Base-by-base conservation (phyloP, 768 basidiomycete species). In the Russula emetica region DNA sequence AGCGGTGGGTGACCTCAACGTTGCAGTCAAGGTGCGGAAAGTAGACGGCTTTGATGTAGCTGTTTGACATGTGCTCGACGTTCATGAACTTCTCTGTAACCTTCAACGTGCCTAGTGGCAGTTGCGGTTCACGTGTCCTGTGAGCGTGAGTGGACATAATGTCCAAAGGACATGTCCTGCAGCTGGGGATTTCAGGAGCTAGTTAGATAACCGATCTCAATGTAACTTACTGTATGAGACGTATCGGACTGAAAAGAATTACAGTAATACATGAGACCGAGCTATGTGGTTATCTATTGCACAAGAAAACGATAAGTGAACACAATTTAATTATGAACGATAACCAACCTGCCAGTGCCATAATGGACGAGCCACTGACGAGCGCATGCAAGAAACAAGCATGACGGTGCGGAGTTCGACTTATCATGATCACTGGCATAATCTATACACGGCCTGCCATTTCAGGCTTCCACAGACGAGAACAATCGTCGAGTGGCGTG, bases 41-140 rank as follows among this genome's bases (percentile, higher is more conserved):
- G 32, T 42, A 32, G 50, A 42, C n/a, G 59, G 59, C 28, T 30
- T 26, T 24, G 16, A 50, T 50, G 50, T 40, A 22, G n/a, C 7
- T 40, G 10, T 42, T 52, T 28, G 28, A 22, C 53, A 55, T 32
- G 45, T 47, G n/a, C 45, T 22, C 45, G 45, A 47, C 22, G 45
- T 47, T 22, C 45, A 47, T 47, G 45, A 47, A 47, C 45, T 47
- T 47, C 45, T 45, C 44, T n/a, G 44, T n/a, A n/a, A n/a, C n/a
- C n/a, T 45, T 20, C 16, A 47, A 24, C 45, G 45, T 47, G 22
- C 22, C 22, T 47, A 0, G 7, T 18, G 45, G n/a, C 45, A 45
- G 44, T 45, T 45, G 44, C 11, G 0, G 11, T 22, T 47, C 45
- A 47, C 45, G 45, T 47, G 44, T 8, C 40, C 42, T 1, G n/a